These are phyloP conservation scores for Ocimum tenuiflorum DNA, from an alignment of 257 asterid species.

Conservation along the genomic window DNA sequence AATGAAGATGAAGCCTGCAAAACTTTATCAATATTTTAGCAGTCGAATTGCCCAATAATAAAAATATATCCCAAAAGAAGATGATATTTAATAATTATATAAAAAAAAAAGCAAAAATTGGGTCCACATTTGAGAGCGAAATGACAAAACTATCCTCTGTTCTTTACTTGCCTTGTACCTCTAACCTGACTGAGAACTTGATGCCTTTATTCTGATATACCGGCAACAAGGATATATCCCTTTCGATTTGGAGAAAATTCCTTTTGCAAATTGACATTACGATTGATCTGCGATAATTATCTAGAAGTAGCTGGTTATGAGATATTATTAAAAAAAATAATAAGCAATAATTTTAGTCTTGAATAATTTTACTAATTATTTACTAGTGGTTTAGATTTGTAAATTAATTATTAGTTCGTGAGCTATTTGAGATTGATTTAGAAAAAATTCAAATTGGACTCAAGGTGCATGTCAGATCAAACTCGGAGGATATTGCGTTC, in stretches of 20 bases:
- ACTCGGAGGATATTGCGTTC: no score
- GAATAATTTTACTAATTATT: no score
- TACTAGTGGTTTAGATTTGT: no score
- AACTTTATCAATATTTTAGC: slow-evolving; percentile 9
- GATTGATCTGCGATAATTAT: not conserved
- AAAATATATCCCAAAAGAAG: not conserved
- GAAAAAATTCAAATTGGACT: no score
- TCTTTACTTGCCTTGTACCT: slow-evolving; percentile 41
- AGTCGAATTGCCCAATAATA: slow-evolving; percentile 1
- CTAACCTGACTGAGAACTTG: not conserved
- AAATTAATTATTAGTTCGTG: no score
- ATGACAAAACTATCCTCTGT: slow-evolving; percentile 29
- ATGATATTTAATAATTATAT: not conserved
- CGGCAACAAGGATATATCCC: slow-evolving; percentile 3
- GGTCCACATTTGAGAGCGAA: slow-evolving; percentile 12
- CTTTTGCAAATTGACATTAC: slow-evolving; percentile 16
- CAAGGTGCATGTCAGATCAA: no score
- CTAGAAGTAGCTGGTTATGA: no score
- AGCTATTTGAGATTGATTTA: no score
- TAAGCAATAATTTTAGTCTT: no score
- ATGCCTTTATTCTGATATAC: slow-evolving; percentile 18
- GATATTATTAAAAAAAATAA: no score
- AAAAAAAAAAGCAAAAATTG: slow-evolving; percentile 20
- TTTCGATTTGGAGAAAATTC: not conserved
- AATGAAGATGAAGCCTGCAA: slow-evolving; percentile 6